Evolutionary conservation across 805 yeast species (phyloP).

Genomic region (Spencermartinsiella europaea): DNA sequence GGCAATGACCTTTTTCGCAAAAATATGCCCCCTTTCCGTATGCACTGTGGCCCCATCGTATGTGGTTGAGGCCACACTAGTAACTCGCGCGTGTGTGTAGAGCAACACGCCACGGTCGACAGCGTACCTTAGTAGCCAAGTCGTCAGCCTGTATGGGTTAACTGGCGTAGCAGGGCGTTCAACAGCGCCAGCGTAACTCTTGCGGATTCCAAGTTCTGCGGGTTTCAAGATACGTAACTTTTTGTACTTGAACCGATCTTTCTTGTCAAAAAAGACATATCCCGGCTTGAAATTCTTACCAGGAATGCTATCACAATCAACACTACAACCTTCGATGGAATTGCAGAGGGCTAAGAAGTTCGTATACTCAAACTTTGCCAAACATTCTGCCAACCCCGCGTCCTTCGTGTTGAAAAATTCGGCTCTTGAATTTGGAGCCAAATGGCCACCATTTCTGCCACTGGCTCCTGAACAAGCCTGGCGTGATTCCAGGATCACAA

Average conservation of each 20-base stretch:
- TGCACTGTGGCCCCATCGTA: neutral
- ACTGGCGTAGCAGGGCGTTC: slow-evolving; percentile 40
- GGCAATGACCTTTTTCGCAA: slow-evolving; percentile 34
- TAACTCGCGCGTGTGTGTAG: slow-evolving; percentile 41
- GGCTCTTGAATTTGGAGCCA: slow-evolving; percentile 32
- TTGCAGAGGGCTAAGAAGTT: slow-evolving; percentile 17
- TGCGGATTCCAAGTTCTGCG: neutral
- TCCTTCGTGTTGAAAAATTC: neutral
- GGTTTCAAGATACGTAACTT: neutral
- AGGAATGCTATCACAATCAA: slow-evolving; percentile 36
- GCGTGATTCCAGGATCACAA: slow-evolving; percentile 40
- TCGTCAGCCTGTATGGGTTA: slow-evolving; percentile 42
- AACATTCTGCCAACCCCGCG: neutral
- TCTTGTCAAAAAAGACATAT: slow-evolving; percentile 15
- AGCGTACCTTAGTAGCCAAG: slow-evolving; percentile 30
- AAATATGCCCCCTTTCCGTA: slow-evolving; percentile 26
- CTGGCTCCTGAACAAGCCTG: slow-evolving; percentile 41
- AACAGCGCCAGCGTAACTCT: slow-evolving; percentile 27
- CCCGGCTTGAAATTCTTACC: slow-evolving; percentile 34
- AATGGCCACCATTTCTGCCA: slow-evolving; percentile 47
- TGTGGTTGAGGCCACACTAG: slow-evolving; percentile 27
- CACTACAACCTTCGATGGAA: slow-evolving; percentile 30
- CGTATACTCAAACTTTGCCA: slow-evolving; percentile 10
- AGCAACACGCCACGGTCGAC: slow-evolving; percentile 36
- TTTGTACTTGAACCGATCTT: neutral